A percentile compares a stretch with the other conserved stretches of the same genome.
phyloP scores from a whole-genome alignment of 164 flowering plant genomes.

The Protea cynaroides region DNA sequence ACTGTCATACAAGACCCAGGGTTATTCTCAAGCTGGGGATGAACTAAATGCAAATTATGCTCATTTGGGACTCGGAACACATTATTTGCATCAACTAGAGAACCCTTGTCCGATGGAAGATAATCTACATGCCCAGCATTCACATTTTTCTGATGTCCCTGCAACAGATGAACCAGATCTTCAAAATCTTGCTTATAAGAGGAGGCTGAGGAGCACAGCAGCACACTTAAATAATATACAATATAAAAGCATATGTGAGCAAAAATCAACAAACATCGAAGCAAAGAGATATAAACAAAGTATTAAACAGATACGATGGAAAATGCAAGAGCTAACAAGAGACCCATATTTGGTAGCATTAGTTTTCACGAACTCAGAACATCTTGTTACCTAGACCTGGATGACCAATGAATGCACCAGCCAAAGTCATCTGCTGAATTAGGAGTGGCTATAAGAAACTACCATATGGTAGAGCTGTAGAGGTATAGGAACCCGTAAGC shows the following conservation, averaged over 20 bases:
- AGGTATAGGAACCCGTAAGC: too few species aligned
- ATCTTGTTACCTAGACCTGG: too few species aligned
- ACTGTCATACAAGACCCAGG: constrained; percentile 10
- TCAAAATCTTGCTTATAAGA: background rate
- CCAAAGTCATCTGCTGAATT: too few species aligned
- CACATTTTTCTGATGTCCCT: constrained; percentile 14
- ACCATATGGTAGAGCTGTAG: too few species aligned
- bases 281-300: background rate
- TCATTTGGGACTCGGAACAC: constrained; percentile 20
- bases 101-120: constrained; percentile 6
- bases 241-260: too few species aligned
- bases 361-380: too few species aligned
- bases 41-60: constrained; percentile 14
- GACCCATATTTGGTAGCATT: too few species aligned
- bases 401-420: too few species aligned
- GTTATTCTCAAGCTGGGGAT: constrained; percentile 14
- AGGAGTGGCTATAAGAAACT: too few species aligned
- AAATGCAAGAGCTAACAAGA: too few species aligned
- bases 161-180: constrained; percentile 3
- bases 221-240: too few species aligned
- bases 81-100: constrained; percentile 1
- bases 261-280: background rate
- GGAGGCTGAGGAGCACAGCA: background rate
- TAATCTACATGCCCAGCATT: constrained; percentile 9
- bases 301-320: too few species aligned